Base-by-base conservation (phyloP, 176 grass and related monocot species). In the Triticum monococcum region DNA sequence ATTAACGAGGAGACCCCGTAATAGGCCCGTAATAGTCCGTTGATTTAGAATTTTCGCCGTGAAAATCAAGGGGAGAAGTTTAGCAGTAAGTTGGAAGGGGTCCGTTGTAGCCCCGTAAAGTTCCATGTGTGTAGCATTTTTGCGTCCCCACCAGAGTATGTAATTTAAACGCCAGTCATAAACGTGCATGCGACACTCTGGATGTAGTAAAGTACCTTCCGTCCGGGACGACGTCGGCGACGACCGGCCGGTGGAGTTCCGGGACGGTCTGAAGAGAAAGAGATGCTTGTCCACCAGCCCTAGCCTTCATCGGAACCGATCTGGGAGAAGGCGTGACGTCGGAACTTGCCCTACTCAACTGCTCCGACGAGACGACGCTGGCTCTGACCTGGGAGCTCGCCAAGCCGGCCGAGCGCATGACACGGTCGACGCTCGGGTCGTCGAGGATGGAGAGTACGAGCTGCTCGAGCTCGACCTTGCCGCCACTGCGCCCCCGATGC, bases 271-370 rank as follows among this genome's bases (percentile, higher is more conserved):
- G 91, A 48, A 48, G 12, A 48, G 43, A 13, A 26, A 95, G 71
- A 31, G 93, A 91, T 13, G 88, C 86, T 11, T 87, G 28, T 62
- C 88, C 86, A 41, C 91, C 86, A 2, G 63, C 40, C 26, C 31
- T 85, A 50, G 72, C 89, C 32, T 65, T 46, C 87, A 37, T 13
- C 66, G 85, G 83, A 35, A 75, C 54, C 41, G 67, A 63, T 62
- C 65, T 84, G 37, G 25, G 62, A 26, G 11, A 64, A 64, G 25
- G 7, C 25, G 24, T 30, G 25, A 63, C 23, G 60, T 65, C 63
- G 45, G 12, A 13, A 48, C 45, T 48, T 45, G 43, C 43, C 43
- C 43, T 12, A 45, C 12, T 12, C 3, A 45, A 45, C 43, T 45
- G 43, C 12, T 48, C 12, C 12, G 63, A 37, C 18, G 18, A 70